phyloP scores from a whole-genome alignment of 345 rosid species.

The Eucalyptus regnans region DNA sequence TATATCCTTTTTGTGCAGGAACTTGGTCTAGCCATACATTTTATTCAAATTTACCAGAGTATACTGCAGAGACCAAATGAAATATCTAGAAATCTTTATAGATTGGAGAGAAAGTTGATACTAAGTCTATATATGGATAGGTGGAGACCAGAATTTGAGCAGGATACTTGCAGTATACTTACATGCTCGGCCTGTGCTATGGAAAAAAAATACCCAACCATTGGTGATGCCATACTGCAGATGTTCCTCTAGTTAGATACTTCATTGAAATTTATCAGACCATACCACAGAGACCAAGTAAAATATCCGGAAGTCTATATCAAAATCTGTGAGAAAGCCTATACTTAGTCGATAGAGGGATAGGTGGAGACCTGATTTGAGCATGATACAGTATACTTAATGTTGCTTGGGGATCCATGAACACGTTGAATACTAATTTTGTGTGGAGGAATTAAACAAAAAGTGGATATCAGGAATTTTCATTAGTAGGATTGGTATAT shows the following conservation, averaged over 20 bases:
- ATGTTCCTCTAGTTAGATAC: no score
- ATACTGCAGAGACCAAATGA: neutral
- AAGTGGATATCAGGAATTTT: neutral
- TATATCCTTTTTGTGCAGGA: slow-evolving; percentile 33
- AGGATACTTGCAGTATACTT: neutral
- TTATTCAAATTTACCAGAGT: neutral
- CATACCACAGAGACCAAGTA: no score
- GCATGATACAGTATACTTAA: neutral
- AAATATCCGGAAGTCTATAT: no score
- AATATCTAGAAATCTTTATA: neutral
- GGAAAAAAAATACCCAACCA: no score
- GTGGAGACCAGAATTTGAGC: neutral
- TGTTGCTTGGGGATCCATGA: neutral
- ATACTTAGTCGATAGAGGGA: no score
- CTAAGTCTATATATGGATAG: neutral
- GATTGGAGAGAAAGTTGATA: neutral
- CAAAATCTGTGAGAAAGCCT: no score
- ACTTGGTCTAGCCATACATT: neutral
- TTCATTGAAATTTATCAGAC: no score
- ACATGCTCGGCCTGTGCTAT: no score
- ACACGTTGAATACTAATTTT: neutral
- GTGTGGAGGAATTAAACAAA: neutral
- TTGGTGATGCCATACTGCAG: no score
- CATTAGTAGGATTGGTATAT: neutral
- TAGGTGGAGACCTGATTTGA: no score